Evolutionary conservation across 164 flowering plant genomes (phyloP), one percentile per base, ranked within the genome.

Genomic region (Euptelea pleiosperma): DNA sequence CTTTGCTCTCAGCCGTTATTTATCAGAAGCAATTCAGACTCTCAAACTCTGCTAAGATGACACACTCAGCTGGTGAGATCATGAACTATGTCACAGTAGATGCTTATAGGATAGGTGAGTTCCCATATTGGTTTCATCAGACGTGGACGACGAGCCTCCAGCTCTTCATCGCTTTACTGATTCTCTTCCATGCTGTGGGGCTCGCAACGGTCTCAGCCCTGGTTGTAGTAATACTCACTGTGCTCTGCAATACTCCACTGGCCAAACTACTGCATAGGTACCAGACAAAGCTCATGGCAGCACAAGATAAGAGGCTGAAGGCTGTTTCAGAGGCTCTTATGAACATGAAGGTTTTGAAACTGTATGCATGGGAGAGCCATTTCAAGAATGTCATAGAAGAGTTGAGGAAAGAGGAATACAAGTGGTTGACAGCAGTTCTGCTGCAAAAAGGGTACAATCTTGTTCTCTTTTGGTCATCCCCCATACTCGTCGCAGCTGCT

Each of bases 341-440:
- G 35, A 79, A 69, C 67, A 83, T 83, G 89, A 84, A 78, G 60
- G 76, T 86, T 12, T 42, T 86, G 66, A 84, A 86, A 58, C 61
- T 86, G 12, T 80, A 86, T 65, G 90, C 90, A 0, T 86, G 90
- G 94, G 94, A 86, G 48, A 73, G 69, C 7, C 86, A 82, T 70
- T 84, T 86, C 62, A 79, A 69, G 73, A 69, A 43, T 10, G 77
- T 60, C 6, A 71, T 82, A 9, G 82, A 80, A 57, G 35, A 25
- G 0, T 45, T 82, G 51, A 74, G 90, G 60, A 47, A 63, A 16
- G 73, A 52, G 40, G 96, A 85, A 65, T 66, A 42, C 21, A 77
- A 70, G 55, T 83, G 86, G 79, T 52, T 87, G 50, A 67, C 81
- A 5, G 80, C 76, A 19, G 76, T 83, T 58, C 84, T 73, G 63